Conservation (phyloP, 306 rosid genomes). For the Cicer cuneatum region DNA sequence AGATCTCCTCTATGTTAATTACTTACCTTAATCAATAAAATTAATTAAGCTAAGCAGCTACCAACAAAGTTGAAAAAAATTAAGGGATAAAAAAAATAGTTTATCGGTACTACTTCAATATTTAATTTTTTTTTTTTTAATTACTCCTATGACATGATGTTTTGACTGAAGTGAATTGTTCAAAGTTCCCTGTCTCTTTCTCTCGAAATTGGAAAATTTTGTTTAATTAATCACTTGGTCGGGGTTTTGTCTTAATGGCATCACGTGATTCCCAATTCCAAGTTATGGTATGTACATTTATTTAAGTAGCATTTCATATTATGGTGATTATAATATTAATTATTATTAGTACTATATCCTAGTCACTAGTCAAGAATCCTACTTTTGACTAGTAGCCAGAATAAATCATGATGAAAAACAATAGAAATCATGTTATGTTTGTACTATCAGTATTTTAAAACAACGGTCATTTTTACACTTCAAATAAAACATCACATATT, state of each 20-base stretch:
- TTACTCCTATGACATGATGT: constrained; percentile 43
- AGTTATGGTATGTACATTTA: constrained; percentile 68
- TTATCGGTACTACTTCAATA: constrained; percentile 20
- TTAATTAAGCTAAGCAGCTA: constrained; percentile 22
- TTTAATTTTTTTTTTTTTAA: constrained; percentile 19
- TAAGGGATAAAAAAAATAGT: background rate
- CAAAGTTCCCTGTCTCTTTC: constrained; percentile 51
- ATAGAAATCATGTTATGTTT: background rate
- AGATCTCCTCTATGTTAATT: constrained; percentile 84
- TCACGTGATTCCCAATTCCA: constrained; percentile 99
- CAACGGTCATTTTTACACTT: background rate
- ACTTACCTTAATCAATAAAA: constrained; percentile 24
- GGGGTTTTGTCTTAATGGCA: constrained; percentile 93
- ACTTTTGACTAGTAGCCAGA: constrained; percentile 42
- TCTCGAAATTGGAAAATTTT: constrained; percentile 54
- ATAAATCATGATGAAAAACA: background rate
- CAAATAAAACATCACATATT: background rate
- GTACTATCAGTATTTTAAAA: background rate
- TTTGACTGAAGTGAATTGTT: constrained; percentile 65
- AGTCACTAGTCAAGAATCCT: constrained; percentile 47
- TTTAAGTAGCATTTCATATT: background rate
- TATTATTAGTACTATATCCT: constrained; percentile 39
- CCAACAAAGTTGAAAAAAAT: background rate
- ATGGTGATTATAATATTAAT: constrained; percentile 40
- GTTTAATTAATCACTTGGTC: constrained; percentile 92